These are phyloP conservation scores for Tuber borchii DNA, from an alignment of 495 filamentous ascomycete species.

Conservation along the genomic window DNA sequence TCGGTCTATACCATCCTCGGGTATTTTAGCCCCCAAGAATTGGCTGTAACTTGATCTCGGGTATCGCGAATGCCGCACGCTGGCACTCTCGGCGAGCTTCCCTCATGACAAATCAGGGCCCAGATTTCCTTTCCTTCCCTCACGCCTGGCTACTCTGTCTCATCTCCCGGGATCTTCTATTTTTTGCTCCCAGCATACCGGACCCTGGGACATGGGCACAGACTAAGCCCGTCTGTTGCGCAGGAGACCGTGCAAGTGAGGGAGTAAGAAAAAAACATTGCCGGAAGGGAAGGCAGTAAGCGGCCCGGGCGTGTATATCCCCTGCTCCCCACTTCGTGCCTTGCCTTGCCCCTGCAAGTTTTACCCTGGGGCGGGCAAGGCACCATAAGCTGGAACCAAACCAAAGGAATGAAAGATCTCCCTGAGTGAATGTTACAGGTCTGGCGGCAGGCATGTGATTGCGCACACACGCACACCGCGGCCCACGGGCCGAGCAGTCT, in stretches of 20 bases:
- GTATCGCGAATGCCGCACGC: neutral
- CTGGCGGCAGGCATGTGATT: neutral
- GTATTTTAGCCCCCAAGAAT: neutral
- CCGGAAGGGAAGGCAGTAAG: neutral
- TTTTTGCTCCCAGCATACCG: neutral
- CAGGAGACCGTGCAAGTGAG: neutral
- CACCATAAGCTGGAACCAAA: neutral
- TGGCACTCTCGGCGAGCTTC: neutral
- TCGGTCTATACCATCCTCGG: neutral
- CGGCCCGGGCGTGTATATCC: neutral
- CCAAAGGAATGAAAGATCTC: neutral
- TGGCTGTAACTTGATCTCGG: neutral
- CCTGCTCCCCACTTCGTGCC: neutral
- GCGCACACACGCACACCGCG: neutral
- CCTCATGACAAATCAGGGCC: neutral
- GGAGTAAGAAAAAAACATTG: neutral
- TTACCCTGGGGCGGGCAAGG: neutral
- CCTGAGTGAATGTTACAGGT: neutral
- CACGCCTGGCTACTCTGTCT: neutral
- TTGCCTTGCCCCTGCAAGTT: neutral
- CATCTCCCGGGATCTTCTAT: neutral
- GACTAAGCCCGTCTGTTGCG: neutral
- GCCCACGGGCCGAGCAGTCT: neutral
- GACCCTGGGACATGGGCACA: neutral
- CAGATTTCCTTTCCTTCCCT: neutral